A percentile compares a stretch with the other conserved stretches of the same genome.
phyloP scores from a whole-genome alignment of 2,329 filamentous ascomycete species.

The Aspergillus ochraceoroseus region DNA sequence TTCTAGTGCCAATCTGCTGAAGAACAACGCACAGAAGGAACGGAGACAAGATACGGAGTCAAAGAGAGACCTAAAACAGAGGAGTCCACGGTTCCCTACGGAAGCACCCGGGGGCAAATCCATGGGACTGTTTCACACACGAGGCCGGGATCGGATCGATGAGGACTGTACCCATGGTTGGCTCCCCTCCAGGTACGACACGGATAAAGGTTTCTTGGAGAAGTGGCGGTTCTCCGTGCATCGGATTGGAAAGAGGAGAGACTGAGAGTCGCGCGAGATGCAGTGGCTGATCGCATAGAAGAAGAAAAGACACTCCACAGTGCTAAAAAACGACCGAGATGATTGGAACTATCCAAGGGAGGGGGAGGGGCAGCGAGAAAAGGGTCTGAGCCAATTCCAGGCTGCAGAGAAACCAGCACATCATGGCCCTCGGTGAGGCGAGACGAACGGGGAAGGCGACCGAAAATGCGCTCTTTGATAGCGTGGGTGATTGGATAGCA shows the following conservation, averaged over 20 bases:
- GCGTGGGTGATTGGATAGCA: conserved; percentile 16
- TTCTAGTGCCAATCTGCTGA: conserved; percentile 1
- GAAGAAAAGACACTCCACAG: conserved; percentile 8
- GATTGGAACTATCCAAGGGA: conserved; percentile 3
- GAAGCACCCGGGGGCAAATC: conserved; percentile 22
- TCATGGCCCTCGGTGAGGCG: conserved; percentile 21
- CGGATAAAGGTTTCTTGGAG: conserved; percentile 7
- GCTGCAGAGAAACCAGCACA: conserved; percentile 18
- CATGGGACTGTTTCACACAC: conserved; percentile 20
- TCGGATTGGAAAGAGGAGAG: conserved; percentile 6
- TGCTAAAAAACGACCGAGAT: not conserved
- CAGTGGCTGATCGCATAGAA: conserved; percentile 1
- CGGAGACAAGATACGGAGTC: not conserved
- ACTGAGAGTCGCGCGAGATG: not conserved
- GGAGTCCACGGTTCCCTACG: conserved; percentile 10
- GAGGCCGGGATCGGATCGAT: conserved; percentile 20
- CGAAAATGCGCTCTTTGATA: conserved; percentile 1
- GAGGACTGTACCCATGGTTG: conserved; percentile 10
- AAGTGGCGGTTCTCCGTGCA: conserved; percentile 12
- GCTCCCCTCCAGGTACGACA: conserved; percentile 13
- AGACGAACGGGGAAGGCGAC: conserved; percentile 10
- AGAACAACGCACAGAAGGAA: too few species aligned
- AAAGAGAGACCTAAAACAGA: too few species aligned
- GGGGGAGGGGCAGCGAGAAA: conserved; percentile 12
- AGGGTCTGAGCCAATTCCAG: conserved; percentile 17